Conservation (phyloP, 352 stramenopile species). For the Phytophthora rubi region DNA sequence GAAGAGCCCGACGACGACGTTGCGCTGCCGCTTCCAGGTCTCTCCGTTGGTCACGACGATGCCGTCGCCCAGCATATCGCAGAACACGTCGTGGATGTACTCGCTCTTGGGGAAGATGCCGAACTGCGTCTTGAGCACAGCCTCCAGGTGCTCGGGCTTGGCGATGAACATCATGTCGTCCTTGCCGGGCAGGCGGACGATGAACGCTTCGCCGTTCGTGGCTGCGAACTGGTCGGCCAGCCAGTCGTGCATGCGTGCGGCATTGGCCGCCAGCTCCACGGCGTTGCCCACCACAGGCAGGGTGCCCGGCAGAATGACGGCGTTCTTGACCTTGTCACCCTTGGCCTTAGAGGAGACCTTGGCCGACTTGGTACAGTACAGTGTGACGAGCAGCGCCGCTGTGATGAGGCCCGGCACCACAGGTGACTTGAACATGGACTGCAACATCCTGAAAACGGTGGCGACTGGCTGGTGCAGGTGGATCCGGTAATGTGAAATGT, state of each 20-base stretch:
- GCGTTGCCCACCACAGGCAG: constrained; percentile 55
- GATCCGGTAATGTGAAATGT: constrained; percentile 8
- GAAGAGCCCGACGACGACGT: constrained; percentile 46
- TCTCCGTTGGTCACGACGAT: constrained; percentile 56
- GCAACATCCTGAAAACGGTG: constrained; percentile 22
- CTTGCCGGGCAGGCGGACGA: constrained; percentile 46
- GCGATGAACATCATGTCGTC: constrained; percentile 50
- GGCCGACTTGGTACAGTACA: constrained; percentile 28
- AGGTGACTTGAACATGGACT: constrained; percentile 35
- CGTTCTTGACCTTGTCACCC: constrained; percentile 32
- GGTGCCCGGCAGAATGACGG: constrained; percentile 35
- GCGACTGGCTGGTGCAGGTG: constrained; percentile 3
- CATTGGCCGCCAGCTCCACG: constrained; percentile 43
- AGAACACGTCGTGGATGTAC: constrained; percentile 47
- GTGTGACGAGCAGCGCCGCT: constrained; percentile 30
- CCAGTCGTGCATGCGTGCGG: constrained; percentile 51
- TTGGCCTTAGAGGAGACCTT: constrained; percentile 23
- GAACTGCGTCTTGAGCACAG: constrained; percentile 62
- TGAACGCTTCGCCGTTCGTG: constrained; percentile 41
- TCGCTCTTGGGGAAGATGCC: constrained; percentile 54
- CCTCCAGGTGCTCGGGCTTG: constrained; percentile 58
- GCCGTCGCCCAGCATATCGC: constrained; percentile 51
- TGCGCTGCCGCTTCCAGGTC: constrained; percentile 48
- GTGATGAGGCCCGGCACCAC: constrained; percentile 33
- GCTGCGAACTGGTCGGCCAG: constrained; percentile 41